Conservation (phyloP, 202 grass and related monocot species). For the Zoysia matrella region DNA sequence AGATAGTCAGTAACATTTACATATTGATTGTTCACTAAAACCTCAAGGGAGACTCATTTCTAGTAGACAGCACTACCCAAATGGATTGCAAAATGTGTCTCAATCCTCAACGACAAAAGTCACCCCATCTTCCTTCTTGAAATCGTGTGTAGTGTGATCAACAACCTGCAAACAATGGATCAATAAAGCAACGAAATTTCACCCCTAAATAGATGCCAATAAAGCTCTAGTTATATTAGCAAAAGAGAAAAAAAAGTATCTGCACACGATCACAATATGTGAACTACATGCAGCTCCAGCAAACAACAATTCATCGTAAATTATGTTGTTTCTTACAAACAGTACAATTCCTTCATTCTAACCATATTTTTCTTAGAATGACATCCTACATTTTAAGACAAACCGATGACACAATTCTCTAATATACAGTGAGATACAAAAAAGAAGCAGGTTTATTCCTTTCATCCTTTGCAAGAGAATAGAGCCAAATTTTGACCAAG, state of each 20-base stretch:
- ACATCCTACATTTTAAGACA: not conserved
- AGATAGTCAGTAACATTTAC: slow-evolving; percentile 29
- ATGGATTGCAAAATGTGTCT: not conserved
- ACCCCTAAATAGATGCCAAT: not conserved
- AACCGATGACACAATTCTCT: not conserved
- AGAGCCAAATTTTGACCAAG: not conserved
- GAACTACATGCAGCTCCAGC: not conserved
- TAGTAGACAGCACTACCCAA: not conserved
- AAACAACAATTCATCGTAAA: not conserved
- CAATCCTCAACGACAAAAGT: slow-evolving; percentile 73
- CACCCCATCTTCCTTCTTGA: slow-evolving; percentile 57
- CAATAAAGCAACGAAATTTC: not conserved
- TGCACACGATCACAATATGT: not conserved
- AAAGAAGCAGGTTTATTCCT: not conserved
- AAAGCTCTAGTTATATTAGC: not conserved
- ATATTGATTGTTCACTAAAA: not conserved
- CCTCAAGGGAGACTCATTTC: not conserved
- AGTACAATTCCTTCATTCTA: not conserved
- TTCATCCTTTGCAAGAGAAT: not conserved
- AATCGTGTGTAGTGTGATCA: slow-evolving; percentile 79
- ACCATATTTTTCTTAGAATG: not conserved
- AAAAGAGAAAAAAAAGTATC: not conserved
- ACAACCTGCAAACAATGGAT: slow-evolving; percentile 58
- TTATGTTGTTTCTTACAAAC: not conserved
- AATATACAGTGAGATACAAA: not conserved